These are phyloP conservation scores for Coemansia sp. DNA, from an alignment of 192 early-diverging fungal species.

Conservation along the genomic window DNA sequence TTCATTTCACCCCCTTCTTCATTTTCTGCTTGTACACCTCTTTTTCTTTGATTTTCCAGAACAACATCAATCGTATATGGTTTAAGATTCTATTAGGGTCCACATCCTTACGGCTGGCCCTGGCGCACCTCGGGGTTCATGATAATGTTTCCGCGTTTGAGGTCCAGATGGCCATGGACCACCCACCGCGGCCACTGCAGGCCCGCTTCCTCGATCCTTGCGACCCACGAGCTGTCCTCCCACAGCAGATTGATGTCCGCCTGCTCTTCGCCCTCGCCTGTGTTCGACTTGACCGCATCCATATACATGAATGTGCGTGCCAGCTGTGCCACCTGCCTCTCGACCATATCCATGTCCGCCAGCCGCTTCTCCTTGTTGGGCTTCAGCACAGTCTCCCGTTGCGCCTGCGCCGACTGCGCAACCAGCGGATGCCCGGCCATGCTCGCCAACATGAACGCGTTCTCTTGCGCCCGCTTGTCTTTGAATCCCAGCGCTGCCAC, in stretches of 20 bases:
- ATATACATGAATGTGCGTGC: constrained; percentile 40
- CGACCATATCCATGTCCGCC: constrained; percentile 41
- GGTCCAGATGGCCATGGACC: constrained; percentile 35
- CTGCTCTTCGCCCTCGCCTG: neutral
- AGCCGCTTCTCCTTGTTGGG: constrained; percentile 25
- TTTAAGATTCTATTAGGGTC: too few species aligned
- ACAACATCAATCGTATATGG: too few species aligned
- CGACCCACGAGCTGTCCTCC: constrained; percentile 35
- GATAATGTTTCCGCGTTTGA: constrained; percentile 48
- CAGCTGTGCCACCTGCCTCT: constrained; percentile 47
- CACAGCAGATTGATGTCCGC: constrained; percentile 26
- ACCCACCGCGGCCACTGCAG: constrained; percentile 44
- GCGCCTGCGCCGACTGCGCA: constrained; percentile 10
- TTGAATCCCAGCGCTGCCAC: constrained; percentile 43
- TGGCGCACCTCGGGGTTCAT: constrained; percentile 33
- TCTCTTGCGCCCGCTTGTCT: constrained; percentile 15
- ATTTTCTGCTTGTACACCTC: constrained; percentile 7
- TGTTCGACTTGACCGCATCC: constrained; percentile 17
- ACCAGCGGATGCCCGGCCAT: constrained; percentile 37
- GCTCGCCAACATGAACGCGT: constrained; percentile 28
- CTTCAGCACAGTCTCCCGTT: constrained; percentile 17
- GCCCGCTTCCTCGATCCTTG: constrained; percentile 24
- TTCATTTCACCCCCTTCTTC: neutral
- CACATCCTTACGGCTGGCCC: neutral
- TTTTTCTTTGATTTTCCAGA: constrained; percentile 8